Percentiles rank a stretch among this genome's conserved stretches.
These are phyloP conservation scores for Tylopilus sp. DNA, from an alignment of 768 basidiomycete genomes.

Conservation along the genomic window DNA sequence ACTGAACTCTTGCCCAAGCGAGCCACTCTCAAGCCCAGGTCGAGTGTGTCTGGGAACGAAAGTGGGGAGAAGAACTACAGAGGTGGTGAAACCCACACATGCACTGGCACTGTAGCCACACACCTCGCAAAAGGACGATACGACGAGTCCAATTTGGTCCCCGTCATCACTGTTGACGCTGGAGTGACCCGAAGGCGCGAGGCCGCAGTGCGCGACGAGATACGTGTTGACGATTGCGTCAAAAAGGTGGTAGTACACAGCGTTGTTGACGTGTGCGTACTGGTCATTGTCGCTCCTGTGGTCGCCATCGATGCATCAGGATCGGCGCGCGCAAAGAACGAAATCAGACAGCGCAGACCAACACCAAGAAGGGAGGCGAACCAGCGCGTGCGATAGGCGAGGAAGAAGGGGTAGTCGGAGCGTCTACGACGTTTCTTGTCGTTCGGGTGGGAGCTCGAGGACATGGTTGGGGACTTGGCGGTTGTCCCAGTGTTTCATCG, in stretches of 20 bases:
- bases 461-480: neutral
- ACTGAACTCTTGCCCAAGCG: slow-evolving; percentile 74
- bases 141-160: slow-evolving; percentile 67
- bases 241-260: slow-evolving; percentile 77
- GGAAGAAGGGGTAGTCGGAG: slow-evolving; percentile 55
- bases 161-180: no score
- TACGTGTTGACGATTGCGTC: slow-evolving; percentile 82
- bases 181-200: slow-evolving; percentile 51
- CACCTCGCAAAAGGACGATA: slow-evolving; percentile 72
- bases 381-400: slow-evolving; percentile 71
- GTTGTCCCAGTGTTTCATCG: no score
- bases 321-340: neutral
- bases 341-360: slow-evolving; percentile 9
- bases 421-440: slow-evolving; percentile 41
- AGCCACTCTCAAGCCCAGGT: slow-evolving; percentile 65
- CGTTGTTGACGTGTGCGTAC: slow-evolving; percentile 79
- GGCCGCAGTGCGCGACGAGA: slow-evolving; percentile 61
- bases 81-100: no score
- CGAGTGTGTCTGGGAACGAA: slow-evolving; percentile 68
- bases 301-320: neutral
- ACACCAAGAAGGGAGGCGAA: slow-evolving; percentile 22
- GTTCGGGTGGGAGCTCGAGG: neutral
- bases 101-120: no score
- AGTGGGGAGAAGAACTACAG: slow-evolving; percentile 65
- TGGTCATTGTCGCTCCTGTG: slow-evolving; percentile 87